Base-by-base conservation (phyloP, 495 filamentous ascomycete genomes). In the Penicillium coffeae region DNA sequence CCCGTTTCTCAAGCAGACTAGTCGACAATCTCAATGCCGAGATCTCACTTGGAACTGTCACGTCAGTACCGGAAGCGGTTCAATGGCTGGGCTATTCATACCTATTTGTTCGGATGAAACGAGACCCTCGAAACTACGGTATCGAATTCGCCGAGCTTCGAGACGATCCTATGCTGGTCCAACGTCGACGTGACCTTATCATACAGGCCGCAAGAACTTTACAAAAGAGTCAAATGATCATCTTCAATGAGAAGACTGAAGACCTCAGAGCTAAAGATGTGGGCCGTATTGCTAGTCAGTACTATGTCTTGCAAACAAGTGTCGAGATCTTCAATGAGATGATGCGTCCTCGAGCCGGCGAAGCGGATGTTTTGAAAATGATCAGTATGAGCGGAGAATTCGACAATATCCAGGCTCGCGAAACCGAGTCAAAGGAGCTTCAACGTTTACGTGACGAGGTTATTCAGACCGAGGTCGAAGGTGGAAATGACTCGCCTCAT, bases 71-170 rank as follows among this genome's bases (percentile, higher is more conserved):
- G 9, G 93, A 99, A 65, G 93, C 86, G 4, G 90, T 96, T 0
- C 87, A 92, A 58, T 99, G 93, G 93, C 82, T 99, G 9, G 90
- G 93, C 10, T 97, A 99, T 63, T 96, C 92, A 2, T 99, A 97
- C 62, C 77, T 99, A 2, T 97, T 92, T 55, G 92, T 97, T 34
- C 85, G 93, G 25, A 97, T 97, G 93, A 83, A 87, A 62, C 83
- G 85, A 36, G 95, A 90, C 56, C 94, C 91, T 1, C 80, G 92
- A 48, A 79, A 84, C 7, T 99, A 99, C 63, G 94, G 91, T n/a
- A 96, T 99, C 45, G 89, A 94, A 39, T 96, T 84, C 84, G 73
- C 85, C n/a, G 93, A 97, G 68, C 85, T 86, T 32, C 74, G 80
- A 16, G 85, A 96, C 56, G 93, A 99, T 59, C 90, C 89, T 13